Evolutionary conservation across 1,139 yeast genomes (phyloP), one percentile per base, ranked within the genome.

Genomic region (Candida sp.): DNA sequence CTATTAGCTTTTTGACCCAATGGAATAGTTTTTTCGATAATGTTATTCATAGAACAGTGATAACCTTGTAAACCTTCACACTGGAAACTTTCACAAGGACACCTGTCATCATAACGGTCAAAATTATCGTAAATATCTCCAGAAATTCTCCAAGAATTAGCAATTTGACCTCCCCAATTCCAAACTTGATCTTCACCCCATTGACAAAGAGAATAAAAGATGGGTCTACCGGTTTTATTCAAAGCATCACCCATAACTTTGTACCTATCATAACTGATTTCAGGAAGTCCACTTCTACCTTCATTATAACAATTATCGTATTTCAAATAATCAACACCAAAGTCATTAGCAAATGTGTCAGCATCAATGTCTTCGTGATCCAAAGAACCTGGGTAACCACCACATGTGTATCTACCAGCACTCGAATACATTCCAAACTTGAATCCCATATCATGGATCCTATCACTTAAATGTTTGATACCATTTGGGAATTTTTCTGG

Each of bases 331-430:
- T 61, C 66, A n/a, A 61, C 54, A 2, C 49, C 62, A 55, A 60
- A 56, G 21, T 47, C 50, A 21, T 34, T 34, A 1, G 63, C 64
- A 46, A 57, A 58, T 6, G 55, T 53, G 11, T 47, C 41, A 21
- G 65, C 65, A 45, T 61, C 66, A 6, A 43, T 38, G 22, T 54
- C 54, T 42, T 61, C 65, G 40, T 58, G 41, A 27, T 51, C 58
- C 30, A 60, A 50, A 3, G 63, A 58, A 2, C 64, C 66, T 4
- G 58, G 55, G 42, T 58, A 58, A 12, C 58, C 53, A 7, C 55
- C 64, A 44, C 65, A 61, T 7, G 66, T 61, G 44, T 50, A 53
- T 22, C 43, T 49, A 19, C 66, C 66, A 19, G 66, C 66, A 12
- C 56, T 51, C 1, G 61, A 53, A 44, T 61, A 61, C 63, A 61